These are phyloP conservation scores for Quercus glauca DNA, from an alignment of 306 rosid species.

Conservation along the genomic window DNA sequence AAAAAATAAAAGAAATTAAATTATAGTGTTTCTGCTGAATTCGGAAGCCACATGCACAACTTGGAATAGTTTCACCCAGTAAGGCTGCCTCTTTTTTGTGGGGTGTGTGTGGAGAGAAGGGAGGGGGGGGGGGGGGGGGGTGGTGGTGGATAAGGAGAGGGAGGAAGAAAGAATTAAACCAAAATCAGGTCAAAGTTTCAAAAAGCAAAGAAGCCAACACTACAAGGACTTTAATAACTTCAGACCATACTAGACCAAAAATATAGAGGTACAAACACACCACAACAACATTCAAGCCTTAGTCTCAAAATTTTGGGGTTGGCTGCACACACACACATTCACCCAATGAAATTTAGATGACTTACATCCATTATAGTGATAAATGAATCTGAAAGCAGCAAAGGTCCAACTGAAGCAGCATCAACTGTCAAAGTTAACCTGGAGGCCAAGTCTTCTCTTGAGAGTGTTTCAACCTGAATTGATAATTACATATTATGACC, in stretches of 20 bases:
- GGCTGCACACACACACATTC: slow-evolving; percentile 5
- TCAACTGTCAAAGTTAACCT: slow-evolving; percentile 89
- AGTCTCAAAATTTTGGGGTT: no score
- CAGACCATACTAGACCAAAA: slow-evolving; percentile 1
- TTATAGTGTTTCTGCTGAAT: background rate
- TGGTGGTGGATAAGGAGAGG: background rate
- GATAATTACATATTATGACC: background rate
- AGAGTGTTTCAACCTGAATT: slow-evolving; percentile 87
- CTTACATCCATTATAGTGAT: slow-evolving; percentile 98
- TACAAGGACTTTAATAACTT: slow-evolving; percentile 3
- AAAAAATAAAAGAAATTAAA: background rate
- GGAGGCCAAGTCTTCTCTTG: slow-evolving; percentile 90
- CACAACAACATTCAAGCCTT: no score
- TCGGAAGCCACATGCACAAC: slow-evolving; percentile 7
- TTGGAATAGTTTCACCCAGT: background rate
- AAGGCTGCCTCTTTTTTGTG: no score
- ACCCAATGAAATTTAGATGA: slow-evolving; percentile 26
- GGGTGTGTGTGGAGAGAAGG: no score
- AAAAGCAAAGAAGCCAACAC: background rate
- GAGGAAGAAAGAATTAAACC: background rate
- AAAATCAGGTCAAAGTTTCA: slow-evolving; percentile 1
- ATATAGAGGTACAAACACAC: background rate
- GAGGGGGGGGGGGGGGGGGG: background rate
- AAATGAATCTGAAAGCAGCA: slow-evolving; percentile 77
- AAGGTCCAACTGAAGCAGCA: slow-evolving; percentile 81